phyloP scores from a whole-genome alignment of 2,329 filamentous ascomycete genomes.

The Fusarium bactridioides region DNA sequence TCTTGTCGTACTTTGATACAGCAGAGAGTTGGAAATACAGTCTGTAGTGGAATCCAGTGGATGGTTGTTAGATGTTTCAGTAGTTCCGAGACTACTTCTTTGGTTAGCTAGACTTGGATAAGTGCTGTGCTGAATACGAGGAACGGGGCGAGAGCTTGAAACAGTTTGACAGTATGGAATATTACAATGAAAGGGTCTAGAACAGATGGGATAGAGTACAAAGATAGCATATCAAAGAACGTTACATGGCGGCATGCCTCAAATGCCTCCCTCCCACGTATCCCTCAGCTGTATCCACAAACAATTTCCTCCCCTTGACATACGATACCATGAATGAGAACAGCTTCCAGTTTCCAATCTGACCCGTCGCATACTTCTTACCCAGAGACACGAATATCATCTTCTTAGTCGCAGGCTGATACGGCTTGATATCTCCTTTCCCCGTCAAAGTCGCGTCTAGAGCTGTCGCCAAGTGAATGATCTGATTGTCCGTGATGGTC shows the following conservation, averaged over 20 bases:
- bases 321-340: conserved; percentile 44
- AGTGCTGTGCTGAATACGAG: neutral
- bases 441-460: conserved; percentile 41
- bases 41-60: neutral
- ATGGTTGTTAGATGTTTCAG: neutral
- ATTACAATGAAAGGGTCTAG: neutral
- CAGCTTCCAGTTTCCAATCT: conserved; percentile 47
- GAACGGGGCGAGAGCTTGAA: neutral
- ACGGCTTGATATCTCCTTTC: conserved; percentile 4
- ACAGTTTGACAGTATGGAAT: neutral
- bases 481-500: conserved; percentile 45
- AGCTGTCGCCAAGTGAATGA: conserved; percentile 44
- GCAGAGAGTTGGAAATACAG: conserved; percentile 7
- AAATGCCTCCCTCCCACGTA: conserved; percentile 43
- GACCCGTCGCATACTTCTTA: conserved; percentile 42
- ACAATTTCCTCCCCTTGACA: conserved; percentile 46
- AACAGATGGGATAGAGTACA: neutral
- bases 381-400: conserved; percentile 45
- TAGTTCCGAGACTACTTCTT: neutral
- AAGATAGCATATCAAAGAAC: neutral
- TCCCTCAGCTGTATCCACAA: conserved; percentile 43
- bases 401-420: conserved; percentile 36
- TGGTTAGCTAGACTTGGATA: neutral
- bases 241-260: conserved; percentile 42
- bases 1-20: conserved; percentile 5